Evolutionary conservation across 1,284 basidiomycete species (phyloP).

Genomic region (Cutaneotrichosporon mucoides): DNA sequence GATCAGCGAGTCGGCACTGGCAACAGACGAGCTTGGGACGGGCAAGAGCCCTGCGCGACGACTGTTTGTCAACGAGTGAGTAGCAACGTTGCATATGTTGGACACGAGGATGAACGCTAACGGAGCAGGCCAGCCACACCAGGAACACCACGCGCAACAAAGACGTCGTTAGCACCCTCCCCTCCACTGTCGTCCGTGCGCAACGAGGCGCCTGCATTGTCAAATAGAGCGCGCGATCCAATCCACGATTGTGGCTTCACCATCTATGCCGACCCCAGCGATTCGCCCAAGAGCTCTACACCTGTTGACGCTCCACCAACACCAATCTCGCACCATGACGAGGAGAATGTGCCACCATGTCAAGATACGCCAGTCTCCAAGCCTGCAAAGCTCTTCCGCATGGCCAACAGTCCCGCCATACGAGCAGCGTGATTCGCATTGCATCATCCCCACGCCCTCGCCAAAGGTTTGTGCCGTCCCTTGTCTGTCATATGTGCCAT

Average conservation of each 20-base stretch:
- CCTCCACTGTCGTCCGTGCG: background rate
- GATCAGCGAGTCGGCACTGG: background rate
- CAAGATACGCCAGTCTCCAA: background rate
- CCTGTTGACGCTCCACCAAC: background rate
- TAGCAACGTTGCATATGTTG: no score
- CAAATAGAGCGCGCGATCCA: background rate
- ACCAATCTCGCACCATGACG: background rate
- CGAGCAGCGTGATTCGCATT: background rate
- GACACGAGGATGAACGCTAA: background rate
- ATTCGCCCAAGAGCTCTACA: background rate
- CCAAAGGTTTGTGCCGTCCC: background rate
- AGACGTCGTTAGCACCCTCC: background rate
- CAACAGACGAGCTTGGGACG: constrained; percentile 15
- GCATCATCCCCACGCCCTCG: background rate
- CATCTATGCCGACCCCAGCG: background rate
- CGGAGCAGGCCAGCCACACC: background rate
- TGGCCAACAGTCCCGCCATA: background rate
- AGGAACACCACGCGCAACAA: background rate
- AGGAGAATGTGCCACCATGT: background rate
- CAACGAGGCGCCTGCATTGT: background rate
- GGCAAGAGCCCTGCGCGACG: constrained; percentile 15
- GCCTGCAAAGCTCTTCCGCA: background rate
- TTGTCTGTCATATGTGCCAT: background rate
- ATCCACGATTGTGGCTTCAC: background rate
- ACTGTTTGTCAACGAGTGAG: constrained; percentile 10